Conservation (phyloP, 2,329 filamentous ascomycete genomes). For the Calcarisporium arbuscula region DNA sequence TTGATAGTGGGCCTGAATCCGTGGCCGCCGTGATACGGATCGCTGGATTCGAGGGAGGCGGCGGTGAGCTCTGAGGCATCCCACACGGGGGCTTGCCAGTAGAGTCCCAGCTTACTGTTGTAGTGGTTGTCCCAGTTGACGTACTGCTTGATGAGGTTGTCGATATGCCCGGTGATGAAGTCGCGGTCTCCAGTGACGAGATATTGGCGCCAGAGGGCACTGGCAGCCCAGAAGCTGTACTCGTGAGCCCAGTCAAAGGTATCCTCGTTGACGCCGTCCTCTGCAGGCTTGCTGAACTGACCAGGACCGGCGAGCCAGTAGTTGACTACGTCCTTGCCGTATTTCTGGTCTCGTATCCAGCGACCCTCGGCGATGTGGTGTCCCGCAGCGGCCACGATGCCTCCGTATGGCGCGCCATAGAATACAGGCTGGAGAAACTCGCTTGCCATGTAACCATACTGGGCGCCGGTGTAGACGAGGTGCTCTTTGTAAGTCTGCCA, state of each 20-base stretch:
- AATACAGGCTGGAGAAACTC: constrained; percentile 36
- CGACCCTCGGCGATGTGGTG: constrained; percentile 31
- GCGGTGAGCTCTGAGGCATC: constrained; percentile 37
- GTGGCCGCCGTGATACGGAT: constrained; percentile 29
- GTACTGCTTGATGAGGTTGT: constrained; percentile 32
- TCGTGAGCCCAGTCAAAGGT: constrained; percentile 14
- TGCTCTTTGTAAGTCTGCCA: constrained; percentile 35
- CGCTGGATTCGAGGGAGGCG: constrained; percentile 15
- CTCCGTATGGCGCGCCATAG: constrained; percentile 12
- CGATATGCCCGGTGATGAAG: constrained; percentile 30
- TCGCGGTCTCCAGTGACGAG: constrained; percentile 30
- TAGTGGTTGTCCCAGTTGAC: constrained; percentile 27
- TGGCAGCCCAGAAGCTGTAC: constrained; percentile 17
- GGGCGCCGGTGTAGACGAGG: constrained; percentile 29
- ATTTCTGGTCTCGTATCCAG: constrained; percentile 32
- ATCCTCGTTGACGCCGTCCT: constrained; percentile 11
- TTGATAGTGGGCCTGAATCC: constrained; percentile 37
- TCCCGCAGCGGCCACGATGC: constrained; percentile 22
- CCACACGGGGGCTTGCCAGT: constrained; percentile 34
- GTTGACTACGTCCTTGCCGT: constrained; percentile 26
- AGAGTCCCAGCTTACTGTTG: constrained; percentile 22
- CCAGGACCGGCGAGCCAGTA: constrained; percentile 15
- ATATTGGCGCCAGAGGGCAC: constrained; percentile 14
- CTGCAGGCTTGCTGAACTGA: constrained; percentile 11
- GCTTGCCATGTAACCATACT: constrained; percentile 34